phyloP scores from a whole-genome alignment of 768 basidiomycete species.

The Phallus indusiatus region DNA sequence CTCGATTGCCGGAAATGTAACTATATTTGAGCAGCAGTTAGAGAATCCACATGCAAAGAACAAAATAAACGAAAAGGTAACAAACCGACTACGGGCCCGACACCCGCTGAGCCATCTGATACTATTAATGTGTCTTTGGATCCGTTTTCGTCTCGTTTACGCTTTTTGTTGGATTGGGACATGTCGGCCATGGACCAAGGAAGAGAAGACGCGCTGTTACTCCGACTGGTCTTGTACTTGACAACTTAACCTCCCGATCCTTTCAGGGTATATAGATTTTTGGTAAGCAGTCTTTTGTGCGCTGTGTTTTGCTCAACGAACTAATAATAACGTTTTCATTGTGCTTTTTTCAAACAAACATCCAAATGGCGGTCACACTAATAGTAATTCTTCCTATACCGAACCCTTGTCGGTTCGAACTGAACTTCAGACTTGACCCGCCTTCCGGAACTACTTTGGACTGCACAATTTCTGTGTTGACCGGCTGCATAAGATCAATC shows the following conservation, averaged over 20 bases:
- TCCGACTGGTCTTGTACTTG: neutral
- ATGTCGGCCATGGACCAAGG: neutral
- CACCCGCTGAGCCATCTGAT: conserved; percentile 24
- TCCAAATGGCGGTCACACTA: neutral
- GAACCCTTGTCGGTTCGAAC: conserved; percentile 7
- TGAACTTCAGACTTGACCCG: neutral
- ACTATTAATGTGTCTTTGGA: conserved; percentile 31
- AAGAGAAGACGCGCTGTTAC: neutral
- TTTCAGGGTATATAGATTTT: too few relatives aligned
- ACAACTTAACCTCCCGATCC: neutral
- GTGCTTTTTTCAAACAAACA: too few relatives aligned
- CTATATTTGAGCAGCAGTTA: conserved; percentile 28
- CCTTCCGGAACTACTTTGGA: too few relatives aligned
- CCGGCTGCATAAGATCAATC: neutral
- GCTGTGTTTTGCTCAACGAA: too few relatives aligned
- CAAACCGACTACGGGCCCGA: conserved; percentile 47
- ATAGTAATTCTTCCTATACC: neutral
- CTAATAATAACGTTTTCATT: too few relatives aligned
- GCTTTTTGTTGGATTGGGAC: conserved; percentile 28
- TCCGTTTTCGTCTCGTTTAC: conserved; percentile 34
- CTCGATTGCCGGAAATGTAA: conserved; percentile 55
- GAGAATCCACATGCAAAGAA: neutral
- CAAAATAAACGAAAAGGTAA: neutral
- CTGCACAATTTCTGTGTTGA: neutral
- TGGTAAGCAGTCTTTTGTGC: too few relatives aligned